Conservation (phyloP, 257 asterid genomes). For the Solanum pennellii region DNA sequence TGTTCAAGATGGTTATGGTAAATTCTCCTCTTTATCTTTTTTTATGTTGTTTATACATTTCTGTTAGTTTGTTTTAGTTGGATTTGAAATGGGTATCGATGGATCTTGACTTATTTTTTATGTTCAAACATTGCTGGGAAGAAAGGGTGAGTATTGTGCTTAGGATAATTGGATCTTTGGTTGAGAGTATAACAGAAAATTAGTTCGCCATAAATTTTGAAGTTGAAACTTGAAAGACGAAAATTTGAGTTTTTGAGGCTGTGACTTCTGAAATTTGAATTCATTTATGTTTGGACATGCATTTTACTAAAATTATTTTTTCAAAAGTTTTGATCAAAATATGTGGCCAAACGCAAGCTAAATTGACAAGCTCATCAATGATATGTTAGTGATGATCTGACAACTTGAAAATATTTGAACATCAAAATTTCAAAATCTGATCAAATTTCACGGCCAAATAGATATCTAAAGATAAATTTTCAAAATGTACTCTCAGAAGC, state of each 20-base stretch:
- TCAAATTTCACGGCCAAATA: neutral
- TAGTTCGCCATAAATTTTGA: neutral
- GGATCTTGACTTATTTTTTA: constrained; percentile 25
- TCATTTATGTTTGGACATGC: neutral
- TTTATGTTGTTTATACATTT: neutral
- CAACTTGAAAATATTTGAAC: neutral
- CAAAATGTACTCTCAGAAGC: neutral
- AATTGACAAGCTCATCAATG: neutral
- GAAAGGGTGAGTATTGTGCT: neutral
- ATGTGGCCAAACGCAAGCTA: neutral
- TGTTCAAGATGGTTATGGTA: constrained; percentile 75
- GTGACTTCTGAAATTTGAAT: neutral
- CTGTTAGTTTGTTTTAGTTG: neutral
- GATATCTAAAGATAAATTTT: neutral
- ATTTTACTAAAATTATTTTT: too few species aligned
- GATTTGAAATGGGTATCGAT: constrained; percentile 9
- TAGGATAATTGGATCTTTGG: neutral
- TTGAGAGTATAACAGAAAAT: neutral
- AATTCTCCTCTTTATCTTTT: neutral
- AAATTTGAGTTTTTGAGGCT: neutral
- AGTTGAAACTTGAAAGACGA: neutral
- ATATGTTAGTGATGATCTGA: neutral
- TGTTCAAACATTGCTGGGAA: neutral
- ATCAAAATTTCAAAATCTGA: neutral
- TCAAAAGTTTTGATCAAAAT: neutral